Percentiles rank a stretch among this genome's conserved stretches.
Conservation (phyloP, 192 early-diverging fungal genomes). For the Backusella tarrabulga region DNA sequence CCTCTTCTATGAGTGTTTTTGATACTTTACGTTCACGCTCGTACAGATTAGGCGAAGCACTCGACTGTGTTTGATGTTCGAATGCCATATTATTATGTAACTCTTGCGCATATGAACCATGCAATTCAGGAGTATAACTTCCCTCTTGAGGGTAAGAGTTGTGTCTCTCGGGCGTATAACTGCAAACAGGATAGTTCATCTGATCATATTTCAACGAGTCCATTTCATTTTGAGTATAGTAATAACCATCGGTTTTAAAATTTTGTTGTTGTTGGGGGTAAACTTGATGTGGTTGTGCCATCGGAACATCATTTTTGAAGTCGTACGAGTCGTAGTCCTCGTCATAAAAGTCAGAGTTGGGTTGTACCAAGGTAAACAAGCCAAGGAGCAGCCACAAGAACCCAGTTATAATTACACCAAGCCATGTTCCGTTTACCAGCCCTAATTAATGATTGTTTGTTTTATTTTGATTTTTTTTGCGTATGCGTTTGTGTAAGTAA, state of each 20-base stretch:
- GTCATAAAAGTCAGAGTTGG: neutral
- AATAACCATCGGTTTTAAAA: neutral
- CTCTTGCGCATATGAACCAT: neutral
- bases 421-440: conserved; percentile 12
- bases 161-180: neutral
- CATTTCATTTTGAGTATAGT: conserved; percentile 2
- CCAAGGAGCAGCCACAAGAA: conserved; percentile 10
- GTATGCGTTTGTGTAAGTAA: neutral
- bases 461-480: neutral
- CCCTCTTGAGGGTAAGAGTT: neutral
- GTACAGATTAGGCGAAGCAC: neutral
- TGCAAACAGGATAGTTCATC: neutral
- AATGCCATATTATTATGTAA: neutral
- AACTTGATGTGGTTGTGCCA: conserved; percentile 4
- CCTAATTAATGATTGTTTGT: neutral
- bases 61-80: neutral
- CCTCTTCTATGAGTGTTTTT: conserved; percentile 1
- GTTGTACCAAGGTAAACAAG: conserved; percentile 9
- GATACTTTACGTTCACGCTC: neutral
- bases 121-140: neutral
- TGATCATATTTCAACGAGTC: neutral
- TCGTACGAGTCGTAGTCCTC: conserved; percentile 15
- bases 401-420: neutral
- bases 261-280: neutral
- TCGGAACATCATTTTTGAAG: conserved; percentile 13